phyloP scores from a whole-genome alignment of 179 eudicot species.

The Actinidia chinensis region DNA sequence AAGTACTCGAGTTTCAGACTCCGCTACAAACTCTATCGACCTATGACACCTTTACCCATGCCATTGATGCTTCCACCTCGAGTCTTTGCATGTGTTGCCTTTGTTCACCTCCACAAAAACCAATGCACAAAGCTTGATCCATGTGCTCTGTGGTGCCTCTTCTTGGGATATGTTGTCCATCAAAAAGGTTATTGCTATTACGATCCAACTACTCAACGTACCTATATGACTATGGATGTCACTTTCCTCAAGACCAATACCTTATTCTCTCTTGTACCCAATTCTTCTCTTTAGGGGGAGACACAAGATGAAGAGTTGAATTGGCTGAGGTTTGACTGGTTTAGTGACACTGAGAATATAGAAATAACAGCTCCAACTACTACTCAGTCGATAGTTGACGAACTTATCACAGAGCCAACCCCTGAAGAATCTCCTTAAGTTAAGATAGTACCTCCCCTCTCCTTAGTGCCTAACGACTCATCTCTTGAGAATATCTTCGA shows the following conservation, averaged over 20 bases:
- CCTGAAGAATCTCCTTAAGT: not conserved
- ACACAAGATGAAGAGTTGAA: not conserved
- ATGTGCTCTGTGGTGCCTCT: not conserved
- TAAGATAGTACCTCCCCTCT: not conserved
- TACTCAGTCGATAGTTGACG: not conserved
- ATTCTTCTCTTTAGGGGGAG: slow-evolving; percentile 17
- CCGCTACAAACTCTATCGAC: not conserved
- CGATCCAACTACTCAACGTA: not conserved
- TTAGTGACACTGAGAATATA: no score
- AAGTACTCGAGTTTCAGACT: not conserved
- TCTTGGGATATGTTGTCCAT: not conserved
- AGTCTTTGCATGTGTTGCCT: not conserved
- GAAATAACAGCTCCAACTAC: not conserved
- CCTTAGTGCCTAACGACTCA: no score
- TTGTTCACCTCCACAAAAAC: not conserved
- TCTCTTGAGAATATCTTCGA: no score
- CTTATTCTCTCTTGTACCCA: not conserved
- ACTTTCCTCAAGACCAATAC: not conserved
- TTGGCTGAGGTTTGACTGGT: not conserved
- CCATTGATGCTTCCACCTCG: not conserved
- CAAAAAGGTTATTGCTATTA: slow-evolving; percentile 4
- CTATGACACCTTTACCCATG: not conserved
- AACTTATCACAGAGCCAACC: not conserved
- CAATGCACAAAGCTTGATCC: slow-evolving; percentile 5
- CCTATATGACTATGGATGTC: slow-evolving; percentile 12